Base-by-base conservation (phyloP, 2,329 filamentous ascomycete genomes). In the Fusarium paranaense region DNA sequence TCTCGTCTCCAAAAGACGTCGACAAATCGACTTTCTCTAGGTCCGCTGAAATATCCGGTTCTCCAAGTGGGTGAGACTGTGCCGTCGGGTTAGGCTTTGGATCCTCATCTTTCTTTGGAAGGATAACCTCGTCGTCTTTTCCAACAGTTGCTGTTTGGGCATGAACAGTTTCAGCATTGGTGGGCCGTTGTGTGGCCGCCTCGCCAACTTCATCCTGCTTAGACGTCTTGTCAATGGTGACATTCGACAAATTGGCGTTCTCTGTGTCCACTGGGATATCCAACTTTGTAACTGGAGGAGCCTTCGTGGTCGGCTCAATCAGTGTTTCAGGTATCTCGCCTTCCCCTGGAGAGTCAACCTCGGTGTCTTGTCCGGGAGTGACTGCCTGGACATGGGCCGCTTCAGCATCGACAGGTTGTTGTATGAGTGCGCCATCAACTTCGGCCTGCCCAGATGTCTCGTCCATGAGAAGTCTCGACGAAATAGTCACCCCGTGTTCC, bases 371-470 rank as follows among this genome's bases (percentile, higher is more conserved):
- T 10, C 1, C 13, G 0, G 14, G 1, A 9, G 13, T 9, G 4
- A 5, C 8, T 47, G 7, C 4, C 22, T 18, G 42, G 20, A 1
- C 20, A 45, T 22, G 20, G 0, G 6, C 6, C 0, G 13, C 3
- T 16, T 45, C 20, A 45, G 2, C 11, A 25, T 25, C 1, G 4
- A 6, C 14, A 10, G 20, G 13, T 2, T 20, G 40, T 45, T 22
- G 40, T 7, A 6, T 2, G 13, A 20, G 2, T 2, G 20, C 20
- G 6, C 2, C 13, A 2, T 16, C 40, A 45, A 14, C 40, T 9
- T 45, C 40, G 6, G 1, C 40, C 20, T 45, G 40, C 6, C 20
- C 40, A 22, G 40, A 45, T 47, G 42, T 6, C 0, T 25, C 42
- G 8, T 5, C 22, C 42, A 18, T 14, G 7, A 4, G 14, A 25